These are phyloP conservation scores for Candida ovalis DNA, from an alignment of 805 yeast species.

Conservation along the genomic window DNA sequence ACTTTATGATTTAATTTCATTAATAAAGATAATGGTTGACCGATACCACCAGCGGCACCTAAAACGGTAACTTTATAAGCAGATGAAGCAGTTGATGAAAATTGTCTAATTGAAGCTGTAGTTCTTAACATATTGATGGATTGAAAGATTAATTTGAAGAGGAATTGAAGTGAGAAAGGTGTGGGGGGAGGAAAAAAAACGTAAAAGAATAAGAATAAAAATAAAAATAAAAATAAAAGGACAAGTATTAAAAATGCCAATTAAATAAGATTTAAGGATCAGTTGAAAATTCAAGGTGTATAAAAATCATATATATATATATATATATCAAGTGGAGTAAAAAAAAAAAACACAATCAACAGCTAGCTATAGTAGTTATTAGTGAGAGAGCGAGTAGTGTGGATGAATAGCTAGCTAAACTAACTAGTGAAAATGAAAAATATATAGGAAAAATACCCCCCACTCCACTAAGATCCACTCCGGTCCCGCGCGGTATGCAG, in stretches of 20 bases:
- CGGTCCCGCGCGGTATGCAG: neutral
- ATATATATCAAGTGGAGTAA: neutral
- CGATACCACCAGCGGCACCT: conserved; percentile 95
- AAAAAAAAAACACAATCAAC: neutral
- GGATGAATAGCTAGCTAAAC: too few relatives aligned
- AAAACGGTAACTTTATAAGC: conserved; percentile 77
- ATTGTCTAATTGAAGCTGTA: conserved; percentile 40
- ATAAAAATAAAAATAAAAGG: neutral
- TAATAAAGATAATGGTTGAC: conserved; percentile 81
- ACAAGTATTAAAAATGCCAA: neutral
- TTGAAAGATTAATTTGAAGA: neutral
- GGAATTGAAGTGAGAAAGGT: neutral
- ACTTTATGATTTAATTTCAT: conserved; percentile 87
- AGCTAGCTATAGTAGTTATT: neutral
- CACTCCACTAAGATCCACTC: neutral
- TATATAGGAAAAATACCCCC: too few relatives aligned
- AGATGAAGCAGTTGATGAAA: conserved; percentile 61
- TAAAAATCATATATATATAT: too few relatives aligned
- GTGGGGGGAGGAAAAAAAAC: neutral
- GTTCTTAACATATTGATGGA: conserved; percentile 46
- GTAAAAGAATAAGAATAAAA: neutral
- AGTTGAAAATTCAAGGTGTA: too few relatives aligned
- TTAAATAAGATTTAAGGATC: too few relatives aligned
- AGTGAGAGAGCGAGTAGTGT: too few relatives aligned
- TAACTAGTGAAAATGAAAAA: too few relatives aligned